Conservation (phyloP, 2,329 filamentous ascomycete genomes). For the Fusarium chlamydosporum region DNA sequence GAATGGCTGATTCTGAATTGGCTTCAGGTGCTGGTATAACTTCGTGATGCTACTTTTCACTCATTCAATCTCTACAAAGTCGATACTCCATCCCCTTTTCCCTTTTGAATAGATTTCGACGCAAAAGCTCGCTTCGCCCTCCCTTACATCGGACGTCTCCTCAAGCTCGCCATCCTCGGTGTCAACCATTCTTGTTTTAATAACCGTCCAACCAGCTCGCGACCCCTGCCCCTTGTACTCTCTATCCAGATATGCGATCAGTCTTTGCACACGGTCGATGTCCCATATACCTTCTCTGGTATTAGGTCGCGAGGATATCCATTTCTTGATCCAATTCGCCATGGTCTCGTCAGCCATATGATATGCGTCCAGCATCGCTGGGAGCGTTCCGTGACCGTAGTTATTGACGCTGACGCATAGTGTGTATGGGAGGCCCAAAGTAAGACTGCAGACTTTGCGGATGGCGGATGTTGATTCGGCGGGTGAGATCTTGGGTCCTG, state of each 20-base stretch:
- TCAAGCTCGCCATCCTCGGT: slow-evolving; percentile 26
- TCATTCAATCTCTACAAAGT: slow-evolving; percentile 42
- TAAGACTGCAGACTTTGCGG: slow-evolving; percentile 30
- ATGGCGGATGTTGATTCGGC: neutral
- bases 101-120: slow-evolving; percentile 40
- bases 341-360: slow-evolving; percentile 22
- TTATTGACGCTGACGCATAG: slow-evolving; percentile 32
- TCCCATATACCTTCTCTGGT: slow-evolving; percentile 42
- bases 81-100: slow-evolving; percentile 38
- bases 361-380: slow-evolving; percentile 38
- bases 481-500: slow-evolving; percentile 3
- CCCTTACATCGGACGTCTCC: neutral
- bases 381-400: slow-evolving; percentile 40
- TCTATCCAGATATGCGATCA: slow-evolving; percentile 31
- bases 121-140: slow-evolving; percentile 11
- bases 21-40: neutral
- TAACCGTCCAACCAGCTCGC: slow-evolving; percentile 24
- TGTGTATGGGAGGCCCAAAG: slow-evolving; percentile 19
- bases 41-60: neutral
- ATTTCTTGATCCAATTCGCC: slow-evolving; percentile 30
- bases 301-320: slow-evolving; percentile 25
- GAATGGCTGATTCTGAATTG: neutral
- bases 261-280: slow-evolving; percentile 26
- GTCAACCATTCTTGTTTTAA: slow-evolving; percentile 38
- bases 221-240: slow-evolving; percentile 30